phyloP scores from a whole-genome alignment of 2,329 filamentous ascomycete genomes.

The Fusarium poae region DNA sequence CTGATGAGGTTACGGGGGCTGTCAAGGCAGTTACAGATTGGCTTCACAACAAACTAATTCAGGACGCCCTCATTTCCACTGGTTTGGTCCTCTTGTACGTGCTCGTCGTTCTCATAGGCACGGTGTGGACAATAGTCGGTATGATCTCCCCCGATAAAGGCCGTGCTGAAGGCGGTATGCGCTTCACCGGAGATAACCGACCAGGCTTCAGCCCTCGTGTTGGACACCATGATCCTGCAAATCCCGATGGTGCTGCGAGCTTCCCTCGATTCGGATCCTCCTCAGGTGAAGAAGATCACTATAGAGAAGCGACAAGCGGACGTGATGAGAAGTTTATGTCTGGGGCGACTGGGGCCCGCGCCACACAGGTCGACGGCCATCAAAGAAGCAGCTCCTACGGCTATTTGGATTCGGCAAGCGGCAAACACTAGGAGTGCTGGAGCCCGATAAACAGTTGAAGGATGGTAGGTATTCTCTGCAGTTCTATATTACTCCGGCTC shows the following conservation, averaged over 20 bases:
- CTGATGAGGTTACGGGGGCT: constrained; percentile 84
- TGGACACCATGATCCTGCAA: constrained; percentile 41
- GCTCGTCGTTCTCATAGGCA: constrained; percentile 79
- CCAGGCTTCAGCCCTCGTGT: constrained; percentile 47
- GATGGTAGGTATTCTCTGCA: constrained; percentile 24
- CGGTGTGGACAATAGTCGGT: constrained; percentile 73
- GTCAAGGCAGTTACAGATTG: constrained; percentile 77
- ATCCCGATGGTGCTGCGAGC: constrained; percentile 36
- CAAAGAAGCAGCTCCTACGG: constrained; percentile 55
- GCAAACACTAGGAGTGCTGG: constrained; percentile 45
- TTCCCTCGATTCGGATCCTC: constrained; percentile 49
- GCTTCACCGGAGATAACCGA: constrained; percentile 52
- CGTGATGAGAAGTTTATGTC: constrained; percentile 51
- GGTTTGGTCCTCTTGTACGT: constrained; percentile 82
- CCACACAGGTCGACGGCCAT: constrained; percentile 48
- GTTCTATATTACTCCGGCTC: constrained; percentile 43
- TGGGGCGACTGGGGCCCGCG: constrained; percentile 41
- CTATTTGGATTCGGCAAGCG: constrained; percentile 50
- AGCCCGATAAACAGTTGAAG: constrained; percentile 33
- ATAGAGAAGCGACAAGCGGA: constrained; percentile 29
- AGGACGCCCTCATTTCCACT: constrained; percentile 84
- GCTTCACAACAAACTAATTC: constrained; percentile 75
- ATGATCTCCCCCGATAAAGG: constrained; percentile 71
- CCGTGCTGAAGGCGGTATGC: constrained; percentile 66
- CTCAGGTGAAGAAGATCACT: constrained; percentile 40